Percentiles rank a stretch among this genome's conserved stretches.
Conservation (phyloP, 1,284 basidiomycete genomes). For the Entoloma clypeatum region DNA sequence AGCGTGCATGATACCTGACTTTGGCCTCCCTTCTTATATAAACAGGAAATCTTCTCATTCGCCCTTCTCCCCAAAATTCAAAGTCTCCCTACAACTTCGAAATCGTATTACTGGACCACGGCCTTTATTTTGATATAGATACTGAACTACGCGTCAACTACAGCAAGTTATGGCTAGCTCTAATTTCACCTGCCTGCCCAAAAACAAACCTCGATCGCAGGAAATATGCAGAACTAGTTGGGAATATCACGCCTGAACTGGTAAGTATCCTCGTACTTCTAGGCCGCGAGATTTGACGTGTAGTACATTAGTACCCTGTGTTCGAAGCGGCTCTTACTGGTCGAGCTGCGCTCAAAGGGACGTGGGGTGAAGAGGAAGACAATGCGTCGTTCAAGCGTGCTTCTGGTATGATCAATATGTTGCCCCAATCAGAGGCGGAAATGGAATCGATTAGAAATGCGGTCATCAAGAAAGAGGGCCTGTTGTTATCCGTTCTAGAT, state of each 20-base stretch:
- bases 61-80: slow-evolving; percentile 60
- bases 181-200: slow-evolving; percentile 72
- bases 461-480: slow-evolving; percentile 75
- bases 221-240: slow-evolving; percentile 85
- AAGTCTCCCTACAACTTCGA: slow-evolving; percentile 91
- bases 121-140: slow-evolving; percentile 88
- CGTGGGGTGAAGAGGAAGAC: slow-evolving; percentile 43
- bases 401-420: slow-evolving; percentile 72
- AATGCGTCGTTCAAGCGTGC: slow-evolving; percentile 48
- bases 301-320: slow-evolving; percentile 63
- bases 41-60: slow-evolving; percentile 87
- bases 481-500: slow-evolving; percentile 81
- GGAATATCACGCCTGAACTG: slow-evolving; percentile 84
- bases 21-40: slow-evolving; percentile 5
- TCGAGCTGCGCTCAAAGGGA: slow-evolving; percentile 60
- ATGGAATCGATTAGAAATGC: slow-evolving; percentile 77
- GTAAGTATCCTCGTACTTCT: slow-evolving; percentile 40
- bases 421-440: slow-evolving; percentile 66
- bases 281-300: slow-evolving; percentile 7
- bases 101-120: slow-evolving; percentile 89
- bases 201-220: slow-evolving; percentile 62
- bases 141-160: slow-evolving; percentile 75
- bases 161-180: slow-evolving; percentile 80
- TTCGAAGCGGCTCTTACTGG: slow-evolving; percentile 85
- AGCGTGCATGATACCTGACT: slow-evolving; percentile 15